phyloP scores from a whole-genome alignment of 179 eudicot genomes.

The Gypsophila paniculata region DNA sequence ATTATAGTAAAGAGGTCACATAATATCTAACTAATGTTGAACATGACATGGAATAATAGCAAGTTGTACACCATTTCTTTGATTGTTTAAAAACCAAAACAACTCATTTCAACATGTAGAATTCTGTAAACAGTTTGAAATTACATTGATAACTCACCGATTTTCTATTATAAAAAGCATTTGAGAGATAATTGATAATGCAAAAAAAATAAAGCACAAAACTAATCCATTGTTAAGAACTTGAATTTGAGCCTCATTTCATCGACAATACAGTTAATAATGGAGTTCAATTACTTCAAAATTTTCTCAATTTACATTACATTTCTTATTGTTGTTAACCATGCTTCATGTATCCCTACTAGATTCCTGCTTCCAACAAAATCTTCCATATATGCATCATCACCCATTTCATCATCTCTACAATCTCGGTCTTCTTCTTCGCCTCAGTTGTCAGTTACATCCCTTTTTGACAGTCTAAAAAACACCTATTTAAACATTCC shows the following conservation, averaged over 20 bases:
- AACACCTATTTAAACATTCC: slow-evolving; percentile 2
- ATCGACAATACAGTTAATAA: neutral
- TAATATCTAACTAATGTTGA: neutral
- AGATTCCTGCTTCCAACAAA: neutral
- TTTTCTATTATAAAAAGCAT: neutral
- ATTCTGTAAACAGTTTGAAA: neutral
- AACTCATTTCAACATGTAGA: neutral
- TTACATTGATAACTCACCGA: neutral
- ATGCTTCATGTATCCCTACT: slow-evolving; percentile 7
- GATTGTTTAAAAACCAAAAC: neutral
- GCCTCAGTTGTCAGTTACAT: slow-evolving; percentile 1
- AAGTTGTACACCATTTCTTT: neutral
- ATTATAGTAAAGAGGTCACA: slow-evolving; percentile 6
- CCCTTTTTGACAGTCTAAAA: neutral
- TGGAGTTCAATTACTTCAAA: slow-evolving; percentile 1
- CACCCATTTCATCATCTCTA: neutral
- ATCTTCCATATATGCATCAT: neutral
- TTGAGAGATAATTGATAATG: neutral
- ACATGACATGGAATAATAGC: neutral
- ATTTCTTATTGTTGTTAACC: slow-evolving; percentile 2
- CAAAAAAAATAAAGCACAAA: no score
- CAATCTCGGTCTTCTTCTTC: neutral
- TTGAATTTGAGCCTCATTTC: neutral
- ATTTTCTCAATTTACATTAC: slow-evolving; percentile 5
- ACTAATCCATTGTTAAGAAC: neutral